Base-by-base conservation (phyloP, 139 green algal genomes). In the Dunaliella primolecta region DNA sequence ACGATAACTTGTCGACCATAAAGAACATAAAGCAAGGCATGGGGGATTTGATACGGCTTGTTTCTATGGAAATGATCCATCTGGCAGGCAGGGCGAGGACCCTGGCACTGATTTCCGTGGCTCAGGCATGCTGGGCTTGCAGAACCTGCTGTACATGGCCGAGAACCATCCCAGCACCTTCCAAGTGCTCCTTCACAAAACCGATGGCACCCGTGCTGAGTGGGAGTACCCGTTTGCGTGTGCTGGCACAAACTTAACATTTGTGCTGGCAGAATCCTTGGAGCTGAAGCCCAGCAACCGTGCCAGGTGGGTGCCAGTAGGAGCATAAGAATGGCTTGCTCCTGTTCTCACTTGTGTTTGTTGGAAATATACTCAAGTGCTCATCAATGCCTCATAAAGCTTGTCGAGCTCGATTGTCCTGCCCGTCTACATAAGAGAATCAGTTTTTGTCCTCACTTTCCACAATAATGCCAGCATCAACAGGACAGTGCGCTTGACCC, bases 221-320 rank as follows among this genome's bases (percentile, higher is more conserved):
- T 83, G 83, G 75, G 96, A 98, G 88, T 98, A 98, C 89, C 96
- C 96, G 0, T 98, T 97, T 91, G 93, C 92, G 3, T 94, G 92
- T 35, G 96, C 93, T 1, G 94, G 96, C 0, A 81, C 98, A 24
- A 98, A 98, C 85, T 57, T 98, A 7, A 95, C 94, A 3, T 95
- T 92, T 75, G 90, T 89, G 88, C 89, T 98, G 15, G 80, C 91
- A 2, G 89, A 92, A 24, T 32, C 90, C 84, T 75, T 91, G 78
- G 87, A 84, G 29, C 83, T 92, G 75, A 70, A 86, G 38, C 56
- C 46, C 15, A 64, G 46, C 46, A 64, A 64, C 46, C 46, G 46
- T 64, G 46, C 46, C 46, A 64, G 46, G 7, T 64, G 15, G 46
- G 46, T 64, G 46, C 46, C 7, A 64, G 46, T 15, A 64, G 46